phyloP scores from a whole-genome alignment of 768 basidiomycete genomes.

The Amanita inopinata region DNA sequence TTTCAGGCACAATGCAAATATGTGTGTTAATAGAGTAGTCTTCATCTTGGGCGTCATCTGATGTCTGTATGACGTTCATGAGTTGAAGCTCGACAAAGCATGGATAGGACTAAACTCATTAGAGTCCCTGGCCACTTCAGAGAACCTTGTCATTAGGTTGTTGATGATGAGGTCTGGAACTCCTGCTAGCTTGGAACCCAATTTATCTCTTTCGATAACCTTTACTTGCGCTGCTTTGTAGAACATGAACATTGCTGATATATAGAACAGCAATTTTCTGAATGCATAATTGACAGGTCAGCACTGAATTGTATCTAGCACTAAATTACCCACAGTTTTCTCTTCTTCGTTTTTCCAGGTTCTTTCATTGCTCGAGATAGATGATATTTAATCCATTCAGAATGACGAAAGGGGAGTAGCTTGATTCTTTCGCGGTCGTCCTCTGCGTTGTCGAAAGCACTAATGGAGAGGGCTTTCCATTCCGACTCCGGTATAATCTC shows the following conservation, averaged over 20 bases:
- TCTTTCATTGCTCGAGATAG: conserved; percentile 34
- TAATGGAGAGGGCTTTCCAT: conserved; percentile 58
- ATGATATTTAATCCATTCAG: conserved; percentile 66
- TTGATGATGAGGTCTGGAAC: conserved; percentile 64
- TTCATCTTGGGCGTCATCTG: conserved; percentile 59
- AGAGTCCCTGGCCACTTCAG: conserved; percentile 62
- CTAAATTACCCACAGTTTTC: conserved; percentile 42
- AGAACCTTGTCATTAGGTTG: conserved; percentile 68
- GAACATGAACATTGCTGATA: conserved; percentile 75
- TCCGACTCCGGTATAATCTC: conserved; percentile 75
- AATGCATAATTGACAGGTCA: conserved; percentile 1
- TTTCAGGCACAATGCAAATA: conserved; percentile 74
- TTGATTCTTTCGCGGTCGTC: conserved; percentile 38
- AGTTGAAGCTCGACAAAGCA: background rate
- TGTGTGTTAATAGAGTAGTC: conserved; percentile 63
- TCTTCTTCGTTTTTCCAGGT: conserved; percentile 46
- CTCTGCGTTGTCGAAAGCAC: conserved; percentile 42
- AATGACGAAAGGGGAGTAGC: conserved; percentile 52
- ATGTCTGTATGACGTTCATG: conserved; percentile 1
- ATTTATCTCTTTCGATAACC: conserved; percentile 36
- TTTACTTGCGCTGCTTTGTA: conserved; percentile 31
- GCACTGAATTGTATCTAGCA: background rate
- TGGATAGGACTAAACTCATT: conserved; percentile 37
- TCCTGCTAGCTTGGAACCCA: conserved; percentile 46
- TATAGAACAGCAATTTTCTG: conserved; percentile 73